Conservation (phyloP, 768 basidiomycete genomes). For the Boletus tomentosulus region DNA sequence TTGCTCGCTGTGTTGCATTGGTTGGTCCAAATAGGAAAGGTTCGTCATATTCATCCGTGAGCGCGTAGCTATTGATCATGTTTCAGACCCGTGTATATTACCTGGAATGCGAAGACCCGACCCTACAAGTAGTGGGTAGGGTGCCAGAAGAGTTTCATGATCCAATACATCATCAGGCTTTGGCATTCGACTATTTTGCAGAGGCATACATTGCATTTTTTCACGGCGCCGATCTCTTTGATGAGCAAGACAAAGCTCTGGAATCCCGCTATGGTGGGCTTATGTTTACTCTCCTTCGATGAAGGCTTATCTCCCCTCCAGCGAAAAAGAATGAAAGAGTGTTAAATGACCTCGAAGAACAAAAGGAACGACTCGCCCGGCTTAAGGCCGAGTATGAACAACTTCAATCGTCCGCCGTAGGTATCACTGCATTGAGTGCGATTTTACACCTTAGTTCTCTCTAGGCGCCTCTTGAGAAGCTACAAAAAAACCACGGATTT, state of each 20-base stretch:
- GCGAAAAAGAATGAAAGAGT: conserved; percentile 72
- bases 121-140: conserved; percentile 54
- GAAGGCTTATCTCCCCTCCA: conserved; percentile 23
- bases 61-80: not conserved
- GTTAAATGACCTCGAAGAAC: conserved; percentile 57
- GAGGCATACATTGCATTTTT: conserved; percentile 68
- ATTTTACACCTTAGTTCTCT: not conserved
- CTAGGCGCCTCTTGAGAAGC: conserved; percentile 62
- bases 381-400: conserved; percentile 51
- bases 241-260: conserved; percentile 63
- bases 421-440: conserved; percentile 2
- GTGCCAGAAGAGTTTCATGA: conserved; percentile 77
- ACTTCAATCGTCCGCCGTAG: conserved; percentile 60
- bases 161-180: conserved; percentile 65
- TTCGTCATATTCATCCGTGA: conserved; percentile 32
- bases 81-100: conserved; percentile 40
- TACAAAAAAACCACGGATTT: conserved; percentile 57
- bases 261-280: conserved; percentile 74
- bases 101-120: conserved; percentile 60
- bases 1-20: conserved; percentile 88
- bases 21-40: conserved; percentile 84
- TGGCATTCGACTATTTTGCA: conserved; percentile 72
- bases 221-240: conserved; percentile 61
- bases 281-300: not conserved
- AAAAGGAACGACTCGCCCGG: conserved; percentile 44